Conservation (phyloP, 495 filamentous ascomycete species). For the Trichoderma virens region DNA sequence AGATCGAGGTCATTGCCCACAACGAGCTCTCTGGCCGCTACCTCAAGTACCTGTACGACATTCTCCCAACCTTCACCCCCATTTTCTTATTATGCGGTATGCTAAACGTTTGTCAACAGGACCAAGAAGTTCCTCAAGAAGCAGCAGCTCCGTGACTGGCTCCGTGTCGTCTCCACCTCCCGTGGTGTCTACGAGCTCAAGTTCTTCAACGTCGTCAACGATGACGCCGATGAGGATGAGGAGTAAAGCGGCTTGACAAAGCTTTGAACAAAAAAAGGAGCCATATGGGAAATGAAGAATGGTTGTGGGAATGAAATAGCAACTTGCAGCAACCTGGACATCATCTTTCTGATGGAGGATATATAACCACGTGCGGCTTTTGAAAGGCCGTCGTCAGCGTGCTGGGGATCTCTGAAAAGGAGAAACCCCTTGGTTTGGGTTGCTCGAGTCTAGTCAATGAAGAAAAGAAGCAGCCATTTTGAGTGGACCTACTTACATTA, state of each 20-base stretch:
- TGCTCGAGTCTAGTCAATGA: neutral
- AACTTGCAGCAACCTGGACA: neutral
- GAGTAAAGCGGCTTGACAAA: conserved; percentile 54
- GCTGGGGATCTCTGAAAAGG: neutral
- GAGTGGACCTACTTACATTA: neutral
- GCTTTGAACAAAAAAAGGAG: neutral
- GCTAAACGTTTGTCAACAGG: conserved; percentile 36
- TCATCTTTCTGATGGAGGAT: neutral
- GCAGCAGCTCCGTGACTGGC: conserved; percentile 99
- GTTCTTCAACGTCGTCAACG: conserved; percentile 99
- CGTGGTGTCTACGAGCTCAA: conserved; percentile 98
- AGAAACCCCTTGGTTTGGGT: neutral
- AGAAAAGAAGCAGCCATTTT: neutral
- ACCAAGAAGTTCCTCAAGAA: conserved; percentile 99
- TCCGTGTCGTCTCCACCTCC: conserved; percentile 93
- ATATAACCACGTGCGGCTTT: neutral
- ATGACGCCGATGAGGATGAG: conserved; percentile 93
- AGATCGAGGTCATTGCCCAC: conserved; percentile 96
- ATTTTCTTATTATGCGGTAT: neutral
- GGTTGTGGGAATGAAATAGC: neutral
- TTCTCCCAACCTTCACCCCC: neutral
- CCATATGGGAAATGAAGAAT: neutral
- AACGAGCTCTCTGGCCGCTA: conserved; percentile 97
- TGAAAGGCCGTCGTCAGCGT: neutral
- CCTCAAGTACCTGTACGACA: conserved; percentile 94